phyloP scores from a whole-genome alignment of 78 protist species.

The Dictyostelium firmibasis region DNA sequence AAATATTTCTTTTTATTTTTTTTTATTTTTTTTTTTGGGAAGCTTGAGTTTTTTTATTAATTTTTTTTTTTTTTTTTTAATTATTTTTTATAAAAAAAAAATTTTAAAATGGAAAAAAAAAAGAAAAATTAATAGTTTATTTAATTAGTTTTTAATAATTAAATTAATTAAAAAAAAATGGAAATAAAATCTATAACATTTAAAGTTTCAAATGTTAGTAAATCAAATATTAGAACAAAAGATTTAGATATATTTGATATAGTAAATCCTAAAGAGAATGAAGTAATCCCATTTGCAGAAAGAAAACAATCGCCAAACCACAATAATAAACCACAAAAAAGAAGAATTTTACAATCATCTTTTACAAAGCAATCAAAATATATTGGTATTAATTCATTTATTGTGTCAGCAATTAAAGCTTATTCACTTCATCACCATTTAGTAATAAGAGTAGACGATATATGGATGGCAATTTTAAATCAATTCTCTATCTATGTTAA shows the following conservation, averaged over 20 bases:
- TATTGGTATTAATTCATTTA: background rate
- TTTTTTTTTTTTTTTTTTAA: no score
- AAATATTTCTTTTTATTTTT: no score
- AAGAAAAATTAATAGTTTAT: no score
- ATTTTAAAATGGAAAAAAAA: no score
- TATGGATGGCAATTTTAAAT: slow-evolving; percentile 44
- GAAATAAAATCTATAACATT: background rate
- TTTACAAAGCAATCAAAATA: background rate
- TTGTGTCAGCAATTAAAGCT: background rate
- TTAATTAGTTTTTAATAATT: no score
- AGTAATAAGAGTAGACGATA: slow-evolving; percentile 29
- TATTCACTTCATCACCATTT: slow-evolving; percentile 20
- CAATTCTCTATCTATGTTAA: background rate
- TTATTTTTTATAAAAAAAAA: no score
- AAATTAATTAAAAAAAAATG: background rate
- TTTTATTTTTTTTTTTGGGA: no score
- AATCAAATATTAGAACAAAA: background rate
- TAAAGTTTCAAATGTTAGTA: background rate
- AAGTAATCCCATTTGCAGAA: background rate
- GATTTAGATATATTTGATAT: background rate
- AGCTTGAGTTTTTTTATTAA: no score
- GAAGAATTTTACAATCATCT: background rate
- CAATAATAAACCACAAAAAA: background rate
- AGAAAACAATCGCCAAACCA: background rate
- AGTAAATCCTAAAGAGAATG: background rate